Percentiles rank a stretch among this genome's conserved stretches.
These are phyloP conservation scores for Calocera viscosa DNA, from an alignment of 768 basidiomycete genomes.

Conservation along the genomic window DNA sequence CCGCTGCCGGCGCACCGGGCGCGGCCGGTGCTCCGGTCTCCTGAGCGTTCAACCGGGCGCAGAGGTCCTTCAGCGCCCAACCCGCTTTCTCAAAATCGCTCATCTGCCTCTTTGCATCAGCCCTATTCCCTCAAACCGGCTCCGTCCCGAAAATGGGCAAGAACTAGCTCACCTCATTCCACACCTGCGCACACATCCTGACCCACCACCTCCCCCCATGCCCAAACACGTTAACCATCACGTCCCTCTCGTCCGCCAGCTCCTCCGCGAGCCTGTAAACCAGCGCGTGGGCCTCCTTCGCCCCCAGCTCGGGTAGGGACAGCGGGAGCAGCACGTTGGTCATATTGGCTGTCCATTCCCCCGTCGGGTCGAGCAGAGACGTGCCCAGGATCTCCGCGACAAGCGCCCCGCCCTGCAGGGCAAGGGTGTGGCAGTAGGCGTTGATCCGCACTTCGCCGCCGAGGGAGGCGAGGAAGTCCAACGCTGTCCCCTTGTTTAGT, in stretches of 20 bases:
- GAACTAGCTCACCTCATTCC: not conserved
- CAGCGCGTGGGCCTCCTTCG: not conserved
- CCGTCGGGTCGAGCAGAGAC: slow-evolving; percentile 38
- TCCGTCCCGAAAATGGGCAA: too few species aligned
- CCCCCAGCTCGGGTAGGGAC: not conserved
- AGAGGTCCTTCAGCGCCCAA: slow-evolving; percentile 10
- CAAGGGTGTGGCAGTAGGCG: slow-evolving; percentile 56
- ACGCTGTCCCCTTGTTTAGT: too few species aligned
- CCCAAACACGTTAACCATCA: not conserved
- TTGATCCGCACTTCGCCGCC: slow-evolving; percentile 67
- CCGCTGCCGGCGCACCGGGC: too few species aligned
- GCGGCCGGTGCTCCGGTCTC: too few species aligned
- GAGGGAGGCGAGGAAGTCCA: slow-evolving; percentile 57
- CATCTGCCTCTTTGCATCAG: too few species aligned
- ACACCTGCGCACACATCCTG: not conserved
- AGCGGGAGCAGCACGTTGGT: not conserved
- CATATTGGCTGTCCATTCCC: slow-evolving; percentile 57
- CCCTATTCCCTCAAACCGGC: too few species aligned
- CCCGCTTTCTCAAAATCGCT: not conserved
- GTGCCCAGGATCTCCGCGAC: slow-evolving; percentile 43
- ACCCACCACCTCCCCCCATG: not conserved
- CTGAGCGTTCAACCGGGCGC: too few species aligned
- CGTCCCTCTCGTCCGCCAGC: not conserved
- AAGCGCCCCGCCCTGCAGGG: slow-evolving; percentile 52
- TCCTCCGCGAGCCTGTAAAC: not conserved